A percentile compares a stretch with the other conserved stretches of the same genome.
Evolutionary conservation across 352 stramenopile species (phyloP).

Genomic region (Pythium guiyangense): DNA sequence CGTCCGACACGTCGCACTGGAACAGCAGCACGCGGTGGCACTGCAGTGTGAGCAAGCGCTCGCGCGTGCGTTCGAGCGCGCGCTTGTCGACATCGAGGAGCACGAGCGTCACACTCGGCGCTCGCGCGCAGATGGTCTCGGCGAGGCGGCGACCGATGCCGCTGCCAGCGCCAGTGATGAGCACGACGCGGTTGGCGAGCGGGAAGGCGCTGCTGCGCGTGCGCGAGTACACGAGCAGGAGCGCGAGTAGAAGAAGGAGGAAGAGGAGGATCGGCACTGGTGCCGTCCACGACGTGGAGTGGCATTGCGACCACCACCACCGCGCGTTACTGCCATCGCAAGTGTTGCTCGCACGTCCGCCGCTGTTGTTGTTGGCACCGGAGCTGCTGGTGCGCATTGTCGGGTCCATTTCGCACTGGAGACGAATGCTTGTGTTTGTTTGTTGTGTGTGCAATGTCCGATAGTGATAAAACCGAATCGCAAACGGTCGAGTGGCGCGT

Average conservation of each 20-base stretch:
- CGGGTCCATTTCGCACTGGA: too few relatives aligned
- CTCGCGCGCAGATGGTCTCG: constrained; percentile 21
- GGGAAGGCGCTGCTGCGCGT: constrained; percentile 16
- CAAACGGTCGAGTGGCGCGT: too few relatives aligned
- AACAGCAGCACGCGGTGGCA: constrained; percentile 25
- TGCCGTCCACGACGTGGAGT: too few relatives aligned
- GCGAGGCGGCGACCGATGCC: constrained; percentile 53
- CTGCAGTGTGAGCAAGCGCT: constrained; percentile 12
- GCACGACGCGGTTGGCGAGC: constrained; percentile 43
- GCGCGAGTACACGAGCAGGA: not conserved
- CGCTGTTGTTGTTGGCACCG: too few relatives aligned
- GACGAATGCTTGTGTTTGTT: too few relatives aligned
- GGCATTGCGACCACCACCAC: too few relatives aligned
- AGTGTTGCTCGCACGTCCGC: too few relatives aligned
- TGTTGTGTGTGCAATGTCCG: too few relatives aligned
- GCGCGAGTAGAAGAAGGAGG: not conserved
- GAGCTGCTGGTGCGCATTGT: too few relatives aligned
- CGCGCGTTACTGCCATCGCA: too few relatives aligned
- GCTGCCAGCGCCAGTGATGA: constrained; percentile 60
- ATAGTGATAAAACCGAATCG: too few relatives aligned
- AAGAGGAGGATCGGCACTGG: not conserved
- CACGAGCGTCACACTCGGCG: constrained; percentile 33
- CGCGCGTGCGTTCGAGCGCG: constrained; percentile 26
- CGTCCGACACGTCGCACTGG: constrained; percentile 60
- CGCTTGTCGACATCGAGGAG: constrained; percentile 58